These are phyloP conservation scores for Saturnispora quitensis DNA, from an alignment of 805 yeast species.

Conservation along the genomic window DNA sequence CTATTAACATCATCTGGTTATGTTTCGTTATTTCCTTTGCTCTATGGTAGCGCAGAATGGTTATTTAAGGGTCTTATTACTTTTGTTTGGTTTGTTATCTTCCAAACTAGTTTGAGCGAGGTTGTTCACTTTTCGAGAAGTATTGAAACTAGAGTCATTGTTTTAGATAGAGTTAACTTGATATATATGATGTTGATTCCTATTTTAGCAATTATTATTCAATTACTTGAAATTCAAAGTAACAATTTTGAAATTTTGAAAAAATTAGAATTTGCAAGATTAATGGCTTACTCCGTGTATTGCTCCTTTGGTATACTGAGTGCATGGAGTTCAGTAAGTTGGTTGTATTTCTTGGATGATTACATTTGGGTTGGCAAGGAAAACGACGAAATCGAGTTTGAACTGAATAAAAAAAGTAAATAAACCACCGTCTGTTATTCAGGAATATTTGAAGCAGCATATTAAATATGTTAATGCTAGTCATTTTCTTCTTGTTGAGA, in stretches of 20 bases:
- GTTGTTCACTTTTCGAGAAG: constrained; percentile 42
- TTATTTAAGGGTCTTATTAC: constrained; percentile 69
- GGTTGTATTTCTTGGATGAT: constrained; percentile 83
- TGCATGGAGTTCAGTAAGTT: constrained; percentile 81
- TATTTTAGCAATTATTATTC: constrained; percentile 45
- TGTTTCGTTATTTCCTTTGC: constrained; percentile 79
- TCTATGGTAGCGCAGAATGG: constrained; percentile 74
- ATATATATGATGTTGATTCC: constrained; percentile 59
- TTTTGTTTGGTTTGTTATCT: constrained; percentile 75
- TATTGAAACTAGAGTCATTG: constrained; percentile 40
- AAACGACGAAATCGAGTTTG: constrained; percentile 13
- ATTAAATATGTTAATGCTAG: too few species aligned
- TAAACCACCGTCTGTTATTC: neutral
- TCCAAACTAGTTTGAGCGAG: constrained; percentile 61
- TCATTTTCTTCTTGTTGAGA: too few species aligned
- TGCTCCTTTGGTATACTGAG: constrained; percentile 78
- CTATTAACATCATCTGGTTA: constrained; percentile 72
- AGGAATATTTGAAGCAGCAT: neutral
- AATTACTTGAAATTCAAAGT: constrained; percentile 47
- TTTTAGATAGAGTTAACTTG: constrained; percentile 61
- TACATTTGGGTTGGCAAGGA: constrained; percentile 40
- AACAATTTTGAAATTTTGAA: constrained; percentile 43
- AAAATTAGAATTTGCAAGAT: constrained; percentile 60
- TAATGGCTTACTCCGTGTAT: constrained; percentile 79
- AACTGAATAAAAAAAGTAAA: neutral